phyloP scores from a whole-genome alignment of 108 stramenopile genomes.

The Asterionellopsis glacialis region DNA sequence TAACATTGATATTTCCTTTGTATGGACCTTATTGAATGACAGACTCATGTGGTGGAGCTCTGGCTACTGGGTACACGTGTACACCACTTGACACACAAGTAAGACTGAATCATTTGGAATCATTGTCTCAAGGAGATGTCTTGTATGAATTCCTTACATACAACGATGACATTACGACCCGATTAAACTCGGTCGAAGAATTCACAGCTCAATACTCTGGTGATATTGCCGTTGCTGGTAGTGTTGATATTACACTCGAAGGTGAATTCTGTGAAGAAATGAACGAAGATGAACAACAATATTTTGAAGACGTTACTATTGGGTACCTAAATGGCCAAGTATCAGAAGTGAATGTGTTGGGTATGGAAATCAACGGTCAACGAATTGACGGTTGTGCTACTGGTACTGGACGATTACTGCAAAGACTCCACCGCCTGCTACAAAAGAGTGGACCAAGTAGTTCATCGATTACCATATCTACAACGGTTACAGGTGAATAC shows the following conservation, averaged over 20 bases:
- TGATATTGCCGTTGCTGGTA: neutral
- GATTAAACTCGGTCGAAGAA: neutral
- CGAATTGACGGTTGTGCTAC: no score
- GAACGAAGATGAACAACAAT: slow-evolving; percentile 5
- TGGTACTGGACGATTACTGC: no score
- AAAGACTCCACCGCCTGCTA: no score
- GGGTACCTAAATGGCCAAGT: slow-evolving; percentile 3
- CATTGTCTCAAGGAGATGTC: neutral
- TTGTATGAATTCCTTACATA: slow-evolving; percentile 4
- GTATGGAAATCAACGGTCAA: neutral
- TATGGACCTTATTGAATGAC: neutral
- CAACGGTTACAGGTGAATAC: slow-evolving; percentile 4
- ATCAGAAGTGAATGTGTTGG: neutral
- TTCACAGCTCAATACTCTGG: neutral
- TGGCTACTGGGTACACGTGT: neutral
- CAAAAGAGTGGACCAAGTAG: neutral
- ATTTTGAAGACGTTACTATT: slow-evolving; percentile 3
- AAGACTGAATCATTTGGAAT: neutral
- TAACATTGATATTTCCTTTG: neutral
- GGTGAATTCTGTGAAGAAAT: neutral
- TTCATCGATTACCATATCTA: neutral
- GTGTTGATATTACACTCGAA: slow-evolving; percentile 1
- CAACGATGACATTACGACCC: neutral
- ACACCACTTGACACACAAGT: slow-evolving; percentile 4
- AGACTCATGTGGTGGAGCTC: neutral